These are phyloP conservation scores for Pseudonitzschia delicatissima DNA, from an alignment of 108 stramenopile genomes.

Conservation along the genomic window DNA sequence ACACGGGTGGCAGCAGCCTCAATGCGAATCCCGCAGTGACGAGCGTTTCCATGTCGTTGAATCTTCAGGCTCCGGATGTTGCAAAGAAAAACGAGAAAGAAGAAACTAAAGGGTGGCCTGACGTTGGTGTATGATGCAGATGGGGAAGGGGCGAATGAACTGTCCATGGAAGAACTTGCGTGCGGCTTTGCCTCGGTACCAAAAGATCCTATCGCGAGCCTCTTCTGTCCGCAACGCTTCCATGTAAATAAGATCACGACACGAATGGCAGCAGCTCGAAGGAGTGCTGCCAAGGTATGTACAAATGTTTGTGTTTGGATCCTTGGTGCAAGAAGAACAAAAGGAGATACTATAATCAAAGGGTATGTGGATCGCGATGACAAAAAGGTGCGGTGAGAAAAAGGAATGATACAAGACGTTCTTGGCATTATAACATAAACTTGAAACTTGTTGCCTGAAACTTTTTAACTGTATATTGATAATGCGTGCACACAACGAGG, in stretches of 20 bases:
- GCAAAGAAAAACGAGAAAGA: constrained; percentile 17
- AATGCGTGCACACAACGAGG: neutral
- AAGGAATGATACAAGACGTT: neutral
- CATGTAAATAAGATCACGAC: neutral
- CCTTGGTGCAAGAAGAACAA: neutral
- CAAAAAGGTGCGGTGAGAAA: constrained; percentile 4
- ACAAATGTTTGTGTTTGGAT: neutral
- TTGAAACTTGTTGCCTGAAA: constrained; percentile 2
- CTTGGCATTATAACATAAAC: neutral
- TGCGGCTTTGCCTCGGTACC: constrained; percentile 43
- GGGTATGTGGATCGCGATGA: neutral
- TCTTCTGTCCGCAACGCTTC: neutral
- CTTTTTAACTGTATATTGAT: constrained; percentile 5
- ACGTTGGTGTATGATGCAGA: constrained; percentile 45
- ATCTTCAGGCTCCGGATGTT: constrained; percentile 7
- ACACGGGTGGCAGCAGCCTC: neutral
- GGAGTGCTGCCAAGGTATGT: neutral
- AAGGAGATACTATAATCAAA: neutral
- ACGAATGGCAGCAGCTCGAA: neutral
- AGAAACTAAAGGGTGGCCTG: constrained; percentile 55
- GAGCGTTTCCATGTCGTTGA: constrained; percentile 23
- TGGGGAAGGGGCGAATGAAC: constrained; percentile 33
- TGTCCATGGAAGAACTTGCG: constrained; percentile 61
- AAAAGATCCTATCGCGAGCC: constrained; percentile 23
- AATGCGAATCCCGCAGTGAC: neutral